Evolutionary conservation across 306 rosid species (phyloP), one percentile per base, ranked within the genome.

Genomic region (Psophocarpus tetragonolobus): DNA sequence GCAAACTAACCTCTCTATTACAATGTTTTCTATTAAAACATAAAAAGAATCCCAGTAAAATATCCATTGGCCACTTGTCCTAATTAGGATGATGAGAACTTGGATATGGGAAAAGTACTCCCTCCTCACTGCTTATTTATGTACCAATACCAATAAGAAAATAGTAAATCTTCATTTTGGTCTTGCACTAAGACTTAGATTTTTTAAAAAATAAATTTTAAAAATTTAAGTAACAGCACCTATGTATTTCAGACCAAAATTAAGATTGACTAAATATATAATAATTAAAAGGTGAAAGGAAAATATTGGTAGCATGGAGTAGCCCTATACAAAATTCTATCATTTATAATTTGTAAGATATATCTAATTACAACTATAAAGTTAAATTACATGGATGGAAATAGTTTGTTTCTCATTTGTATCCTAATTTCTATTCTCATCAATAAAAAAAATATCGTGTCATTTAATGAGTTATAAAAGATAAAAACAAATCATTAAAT

Each of bases 111-210:
- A 74, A 33, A 41, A 42, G 38, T 61, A 29, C 45, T 24, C 45
- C 70, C 23, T 60, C 10, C 60, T 44, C 18, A 17, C 6, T 32
- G 54, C 53, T 64, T 76, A 64, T 76, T 76, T 76, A 64, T 76
- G 45, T 64, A 76, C 80, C 45, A 65, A 38, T 50, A 64, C 23
- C 3, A 38, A 18, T 20, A 38, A 65, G 51, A 38, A 38, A n/a
- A n/a, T n/a, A n/a, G n/a, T n/a, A n/a, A n/a, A n/a, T n/a, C n/a
- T n/a, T n/a, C n/a, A n/a, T n/a, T n/a, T n/a, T n/a, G n/a, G n/a
- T n/a, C n/a, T n/a, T n/a, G n/a, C n/a, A n/a, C n/a, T n/a, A n/a
- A n/a, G n/a, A n/a, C n/a, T n/a, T n/a, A n/a, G n/a, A n/a, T n/a
- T n/a, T n/a, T n/a, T n/a, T n/a, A n/a, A n/a, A n/a, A n/a, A n/a